A percentile compares a stretch with the other conserved stretches of the same genome.
Evolutionary conservation across 768 basidiomycete genomes (phyloP).

Genomic region (Boletus huronensis): DNA sequence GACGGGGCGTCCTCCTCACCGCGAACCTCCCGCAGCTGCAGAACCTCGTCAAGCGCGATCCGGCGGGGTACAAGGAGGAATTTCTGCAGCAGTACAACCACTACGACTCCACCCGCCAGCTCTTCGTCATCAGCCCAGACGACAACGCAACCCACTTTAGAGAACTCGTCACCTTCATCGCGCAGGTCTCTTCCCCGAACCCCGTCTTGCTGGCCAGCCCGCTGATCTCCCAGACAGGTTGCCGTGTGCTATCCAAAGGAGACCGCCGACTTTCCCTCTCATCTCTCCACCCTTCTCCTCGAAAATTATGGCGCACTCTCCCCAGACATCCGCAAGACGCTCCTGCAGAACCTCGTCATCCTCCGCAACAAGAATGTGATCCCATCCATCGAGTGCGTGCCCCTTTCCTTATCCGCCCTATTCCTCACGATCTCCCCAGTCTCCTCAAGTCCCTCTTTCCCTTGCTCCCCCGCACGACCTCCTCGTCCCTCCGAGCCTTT

Average conservation of each 20-base stretch:
- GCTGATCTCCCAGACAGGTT: conserved; percentile 33
- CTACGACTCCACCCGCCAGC: conserved; percentile 82
- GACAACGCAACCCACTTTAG: conserved; percentile 83
- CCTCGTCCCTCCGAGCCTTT: conserved; percentile 73
- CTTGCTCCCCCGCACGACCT: conserved; percentile 89
- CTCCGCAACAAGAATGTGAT: conserved; percentile 91
- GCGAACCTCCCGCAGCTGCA: conserved; percentile 93
- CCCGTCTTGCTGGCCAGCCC: no score
- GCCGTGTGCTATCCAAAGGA: conserved; percentile 80
- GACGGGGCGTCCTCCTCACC: conserved; percentile 51
- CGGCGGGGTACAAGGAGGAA: conserved; percentile 86
- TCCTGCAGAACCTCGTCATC: conserved; percentile 91
- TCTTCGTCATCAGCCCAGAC: conserved; percentile 77
- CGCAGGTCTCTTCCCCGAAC: conserved; percentile 42
- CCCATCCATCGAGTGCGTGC: conserved; percentile 81
- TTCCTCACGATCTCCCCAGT: conserved; percentile 39
- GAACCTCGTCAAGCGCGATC: conserved; percentile 95
- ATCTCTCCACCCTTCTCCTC: conserved; percentile 73
- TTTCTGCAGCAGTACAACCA: conserved; percentile 97
- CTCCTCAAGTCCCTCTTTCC: conserved; percentile 91
- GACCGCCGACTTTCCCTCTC: conserved; percentile 79
- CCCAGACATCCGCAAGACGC: conserved; percentile 77
- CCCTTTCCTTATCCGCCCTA: not conserved
- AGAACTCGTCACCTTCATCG: conserved; percentile 88
- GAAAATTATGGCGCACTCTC: conserved; percentile 72